Conservation (phyloP, 495 filamentous ascomycete genomes). For the Hyaloscypha variabilis region DNA sequence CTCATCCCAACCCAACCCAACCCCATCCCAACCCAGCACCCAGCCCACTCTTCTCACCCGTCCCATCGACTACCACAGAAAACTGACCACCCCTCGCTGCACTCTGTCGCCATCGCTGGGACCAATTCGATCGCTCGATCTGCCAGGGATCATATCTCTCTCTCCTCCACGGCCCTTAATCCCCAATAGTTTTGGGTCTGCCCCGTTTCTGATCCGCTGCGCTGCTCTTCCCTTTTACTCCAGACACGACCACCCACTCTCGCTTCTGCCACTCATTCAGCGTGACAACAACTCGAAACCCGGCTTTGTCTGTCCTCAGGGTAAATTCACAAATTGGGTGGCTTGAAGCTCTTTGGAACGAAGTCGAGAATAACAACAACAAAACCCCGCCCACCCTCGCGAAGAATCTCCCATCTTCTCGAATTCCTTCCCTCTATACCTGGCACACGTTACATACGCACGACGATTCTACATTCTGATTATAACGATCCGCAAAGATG, state of each 20-base stretch:
- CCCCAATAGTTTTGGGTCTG: background rate
- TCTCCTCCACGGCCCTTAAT: conserved; percentile 14
- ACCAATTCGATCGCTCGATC: conserved; percentile 12
- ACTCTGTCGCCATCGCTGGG: background rate
- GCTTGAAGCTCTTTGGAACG: conserved; percentile 9
- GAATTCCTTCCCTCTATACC: background rate
- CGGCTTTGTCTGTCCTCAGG: conserved; percentile 21
- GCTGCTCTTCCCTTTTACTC: background rate
- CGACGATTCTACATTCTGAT: background rate
- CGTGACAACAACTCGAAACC: conserved; percentile 19
- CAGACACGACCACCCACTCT: conserved; percentile 20
- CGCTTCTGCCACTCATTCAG: conserved; percentile 21
- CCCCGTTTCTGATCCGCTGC: conserved; percentile 5
- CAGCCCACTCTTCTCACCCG: background rate
- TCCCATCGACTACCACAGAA: no score
- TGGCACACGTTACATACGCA: background rate
- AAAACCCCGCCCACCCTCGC: conserved; percentile 12
- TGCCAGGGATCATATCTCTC: conserved; percentile 15
- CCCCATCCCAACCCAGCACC: background rate
- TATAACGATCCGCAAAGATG: conserved; percentile 51
- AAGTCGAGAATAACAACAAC: conserved; percentile 14
- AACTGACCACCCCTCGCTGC: background rate
- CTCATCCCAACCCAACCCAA: no score
- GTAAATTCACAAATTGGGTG: conserved; percentile 26
- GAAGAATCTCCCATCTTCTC: conserved; percentile 1